Base-by-base conservation (phyloP, 441 rosid genomes). In the Erodium texanum region DNA sequence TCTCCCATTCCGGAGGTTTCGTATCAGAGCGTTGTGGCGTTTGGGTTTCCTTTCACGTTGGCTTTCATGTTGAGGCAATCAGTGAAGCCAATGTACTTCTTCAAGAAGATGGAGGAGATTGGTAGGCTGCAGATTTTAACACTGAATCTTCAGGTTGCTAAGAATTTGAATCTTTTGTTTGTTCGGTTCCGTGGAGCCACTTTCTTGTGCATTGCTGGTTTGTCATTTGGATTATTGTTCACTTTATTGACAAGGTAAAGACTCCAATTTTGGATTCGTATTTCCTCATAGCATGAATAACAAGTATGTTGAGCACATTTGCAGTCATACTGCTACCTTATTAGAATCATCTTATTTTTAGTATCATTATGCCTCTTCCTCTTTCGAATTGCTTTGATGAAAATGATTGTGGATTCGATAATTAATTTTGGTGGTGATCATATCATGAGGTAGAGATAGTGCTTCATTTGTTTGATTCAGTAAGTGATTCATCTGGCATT, bases 71-170 rank as follows among this genome's bases (percentile, higher is more conserved):
- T 93, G 76, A 83, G 99, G 74, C 83, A 84, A 34, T 84, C 89
- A 7, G 65, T 91, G 82, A 91, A 89, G 83, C 88, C 93, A 2
- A 91, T 93, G 87, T 74, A 78, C 73, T 91, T 93, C 84, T 84
- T 90, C 74, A 87, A 81, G 81, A 91, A 88, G 82, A 93, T 89
- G 96, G 97, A 91, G 78, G 90, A 91, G 75, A 75, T 69, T 34
- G 96, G 96, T 3, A 85, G 99, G 82, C 67, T 93, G 72, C 93
- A 93, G 87, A 86, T 93, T 76, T 81, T 91, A 7, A 91, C 97
- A 16, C 78, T 91, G 32, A 78, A 86, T 0, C 92, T 89, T 68
- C 92, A 90, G 79, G 85, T 86, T 56, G 81, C 87, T 29, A 93
- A 93, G 81, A 84, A 85, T 71, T 76, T 89, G 76, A 84, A 88